A percentile compares a stretch with the other conserved stretches of the same genome.
Conservation (phyloP, 129 eudicot genomes). For the Saussurea involucrata region DNA sequence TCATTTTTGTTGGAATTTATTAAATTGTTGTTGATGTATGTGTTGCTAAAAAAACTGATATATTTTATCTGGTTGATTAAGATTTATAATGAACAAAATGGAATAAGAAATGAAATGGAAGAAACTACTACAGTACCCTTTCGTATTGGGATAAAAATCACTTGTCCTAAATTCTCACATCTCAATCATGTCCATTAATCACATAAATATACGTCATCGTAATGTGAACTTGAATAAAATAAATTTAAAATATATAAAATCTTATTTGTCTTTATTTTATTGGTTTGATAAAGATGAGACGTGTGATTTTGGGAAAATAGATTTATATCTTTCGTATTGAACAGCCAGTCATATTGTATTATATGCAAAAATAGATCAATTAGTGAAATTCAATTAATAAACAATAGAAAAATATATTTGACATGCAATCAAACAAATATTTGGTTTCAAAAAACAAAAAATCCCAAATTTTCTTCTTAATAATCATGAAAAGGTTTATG, state of each 20-base stretch:
- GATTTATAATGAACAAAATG: not conserved
- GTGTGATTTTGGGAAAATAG: too few relatives aligned
- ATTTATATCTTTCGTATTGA: not conserved
- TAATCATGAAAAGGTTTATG: not conserved
- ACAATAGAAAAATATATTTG: not conserved
- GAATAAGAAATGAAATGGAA: not conserved
- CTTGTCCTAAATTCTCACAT: too few relatives aligned
- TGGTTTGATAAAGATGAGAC: too few relatives aligned
- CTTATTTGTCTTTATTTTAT: too few relatives aligned
- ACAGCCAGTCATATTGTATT: not conserved
- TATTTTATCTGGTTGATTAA: not conserved
- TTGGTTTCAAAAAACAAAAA: not conserved
- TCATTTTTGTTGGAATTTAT: conserved; percentile 12
- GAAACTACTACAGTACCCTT: not conserved
- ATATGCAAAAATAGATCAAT: not conserved
- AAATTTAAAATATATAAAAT: too few relatives aligned
- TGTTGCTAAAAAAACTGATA: not conserved
- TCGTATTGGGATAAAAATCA: not conserved
- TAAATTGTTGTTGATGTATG: not conserved
- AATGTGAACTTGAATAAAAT: too few relatives aligned
- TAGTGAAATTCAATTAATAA: not conserved
- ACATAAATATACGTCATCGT: too few relatives aligned
- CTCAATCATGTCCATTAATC: too few relatives aligned
- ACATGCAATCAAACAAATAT: not conserved
- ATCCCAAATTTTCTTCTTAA: too few relatives aligned